Percentiles rank a stretch among this genome's conserved stretches.
Conservation (phyloP, 345 rosid species). For the Zanthoxylum bungeanum region DNA sequence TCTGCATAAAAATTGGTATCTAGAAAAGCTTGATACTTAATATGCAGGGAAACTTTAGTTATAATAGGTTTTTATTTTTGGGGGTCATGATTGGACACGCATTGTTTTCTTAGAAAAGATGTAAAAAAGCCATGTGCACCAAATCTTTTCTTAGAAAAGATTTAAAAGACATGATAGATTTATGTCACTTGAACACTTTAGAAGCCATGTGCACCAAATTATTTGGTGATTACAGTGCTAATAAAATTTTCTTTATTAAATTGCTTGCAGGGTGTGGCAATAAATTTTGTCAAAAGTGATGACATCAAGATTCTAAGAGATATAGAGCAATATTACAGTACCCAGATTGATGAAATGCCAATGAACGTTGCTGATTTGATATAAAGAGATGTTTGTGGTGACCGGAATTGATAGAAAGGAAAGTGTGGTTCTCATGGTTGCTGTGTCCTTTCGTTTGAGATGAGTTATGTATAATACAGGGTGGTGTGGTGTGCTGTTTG, state of each 20-base stretch:
- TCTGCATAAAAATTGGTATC: neutral
- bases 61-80: neutral
- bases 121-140: too few relatives aligned
- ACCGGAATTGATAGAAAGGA: too few relatives aligned
- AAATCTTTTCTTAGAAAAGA: neutral
- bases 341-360: constrained; percentile 96
- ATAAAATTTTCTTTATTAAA: neutral
- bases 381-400: constrained; percentile 13
- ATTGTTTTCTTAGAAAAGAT: neutral
- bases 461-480: neutral
- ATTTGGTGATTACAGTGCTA: neutral
- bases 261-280: constrained; percentile 73
- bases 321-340: constrained; percentile 88
- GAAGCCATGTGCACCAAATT: neutral
- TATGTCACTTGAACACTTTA: neutral
- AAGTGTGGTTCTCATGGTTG: neutral
- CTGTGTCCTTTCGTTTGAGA: neutral
- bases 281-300: constrained; percentile 83
- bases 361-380: constrained; percentile 90
- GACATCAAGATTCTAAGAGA: constrained; percentile 88
- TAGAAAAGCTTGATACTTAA: neutral
- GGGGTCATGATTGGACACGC: neutral
- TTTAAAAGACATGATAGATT: neutral
- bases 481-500: too few relatives aligned
- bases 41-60: neutral